Evolutionary conservation across 1,139 yeast genomes (phyloP), one percentile per base, ranked within the genome.

Genomic region (Lodderomyces beijingensis): DNA sequence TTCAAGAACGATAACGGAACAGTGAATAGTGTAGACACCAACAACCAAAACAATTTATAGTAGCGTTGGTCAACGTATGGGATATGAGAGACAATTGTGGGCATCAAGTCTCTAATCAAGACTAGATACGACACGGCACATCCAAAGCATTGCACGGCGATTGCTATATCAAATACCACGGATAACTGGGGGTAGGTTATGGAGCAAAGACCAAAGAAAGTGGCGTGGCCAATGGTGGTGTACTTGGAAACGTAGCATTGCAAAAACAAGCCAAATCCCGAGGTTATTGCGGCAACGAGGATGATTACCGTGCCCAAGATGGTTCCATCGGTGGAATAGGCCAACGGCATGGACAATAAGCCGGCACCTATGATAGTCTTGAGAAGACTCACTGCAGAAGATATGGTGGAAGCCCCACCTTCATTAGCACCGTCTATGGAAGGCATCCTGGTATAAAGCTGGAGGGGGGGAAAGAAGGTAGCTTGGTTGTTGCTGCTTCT

Each of bases 361-460:
- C 98, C 98, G 0, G 98, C 96, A 3, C 97, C 95, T 12, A 81
- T 70, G 36, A 83, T 80, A 5, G 91, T 83, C 53, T 83, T 83
- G 36, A 78, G 65, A 35, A 84, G 62, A 46, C 79, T 79, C 27
- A 81, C 57, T 17, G 70, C 55, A 1, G 84, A 77, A 2, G 83
- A 77, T 4, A 61, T 45, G 14, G 54, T 45, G n/a, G 64, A 53
- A 9, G 64, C 63, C 10, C 56, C 58, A 12, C 26, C 15, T 7
- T 18, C 21, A 19, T 8, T 19, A 14, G 3, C 22, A 15, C 17
- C 17, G n/a, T 29, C 32, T 14, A 30, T 16, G 16, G 22, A 12
- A 8, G 32, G 28, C 32, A 30, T 30, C 7, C n/a, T n/a, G n/a
- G n/a, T n/a, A n/a, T n/a, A n/a, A n/a, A n/a, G n/a, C n/a, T n/a